These are phyloP conservation scores for Stramenopiles sp. DNA, from an alignment of 352 stramenopile genomes.

Conservation along the genomic window DNA sequence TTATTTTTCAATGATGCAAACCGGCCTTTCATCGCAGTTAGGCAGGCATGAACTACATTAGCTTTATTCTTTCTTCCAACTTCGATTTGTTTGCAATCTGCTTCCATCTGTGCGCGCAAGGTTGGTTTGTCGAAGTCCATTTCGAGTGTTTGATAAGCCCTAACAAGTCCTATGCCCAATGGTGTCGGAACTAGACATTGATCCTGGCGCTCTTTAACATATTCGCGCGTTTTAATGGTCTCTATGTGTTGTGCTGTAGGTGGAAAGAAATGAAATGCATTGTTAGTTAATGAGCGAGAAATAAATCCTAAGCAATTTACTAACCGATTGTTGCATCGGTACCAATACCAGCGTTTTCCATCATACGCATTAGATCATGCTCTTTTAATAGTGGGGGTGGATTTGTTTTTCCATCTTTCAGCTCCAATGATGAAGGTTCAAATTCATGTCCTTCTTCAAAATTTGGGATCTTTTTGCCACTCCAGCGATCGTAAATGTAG, in stretches of 20 bases:
- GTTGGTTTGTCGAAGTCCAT: conserved; percentile 43
- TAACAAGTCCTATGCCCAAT: conserved; percentile 43
- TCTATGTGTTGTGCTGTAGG: conserved; percentile 56
- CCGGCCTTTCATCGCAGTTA: conserved; percentile 32
- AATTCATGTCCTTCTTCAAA: conserved; percentile 39
- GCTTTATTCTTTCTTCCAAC: conserved; percentile 35
- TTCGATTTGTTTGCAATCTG: conserved; percentile 49
- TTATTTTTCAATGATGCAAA: neutral
- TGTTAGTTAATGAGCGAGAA: too few species aligned
- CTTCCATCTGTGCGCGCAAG: conserved; percentile 50
- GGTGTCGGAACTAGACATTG: conserved; percentile 40
- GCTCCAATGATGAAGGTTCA: conserved; percentile 24
- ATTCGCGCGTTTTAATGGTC: conserved; percentile 55
- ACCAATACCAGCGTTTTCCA: conserved; percentile 57
- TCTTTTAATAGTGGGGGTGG: conserved; percentile 47
- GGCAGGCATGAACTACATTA: conserved; percentile 28
- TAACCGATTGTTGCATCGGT: conserved; percentile 49
- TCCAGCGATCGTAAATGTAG: conserved; percentile 6
- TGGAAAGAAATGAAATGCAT: too few species aligned
- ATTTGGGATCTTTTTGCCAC: conserved; percentile 29
- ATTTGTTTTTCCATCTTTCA: conserved; percentile 42
- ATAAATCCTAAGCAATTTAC: too few species aligned
- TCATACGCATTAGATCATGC: conserved; percentile 48
- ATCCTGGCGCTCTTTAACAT: conserved; percentile 36
- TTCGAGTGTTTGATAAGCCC: conserved; percentile 49